Conservation (phyloP, 495 filamentous ascomycete species). For the Aspergillus egyptiacus region DNA sequence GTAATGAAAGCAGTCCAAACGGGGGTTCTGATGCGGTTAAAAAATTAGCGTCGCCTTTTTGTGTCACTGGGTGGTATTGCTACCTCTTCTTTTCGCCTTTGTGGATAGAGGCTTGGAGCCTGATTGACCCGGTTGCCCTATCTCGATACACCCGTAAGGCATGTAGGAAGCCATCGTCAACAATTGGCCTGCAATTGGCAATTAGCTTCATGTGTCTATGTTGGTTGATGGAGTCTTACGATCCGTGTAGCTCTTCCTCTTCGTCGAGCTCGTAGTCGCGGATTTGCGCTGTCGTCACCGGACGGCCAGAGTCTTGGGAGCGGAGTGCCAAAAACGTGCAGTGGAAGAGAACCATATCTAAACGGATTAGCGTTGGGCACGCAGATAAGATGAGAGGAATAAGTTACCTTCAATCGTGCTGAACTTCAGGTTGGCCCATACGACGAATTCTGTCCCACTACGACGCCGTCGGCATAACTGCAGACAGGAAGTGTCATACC, state of each 20-base stretch:
- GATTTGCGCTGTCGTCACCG: slow-evolving; percentile 43
- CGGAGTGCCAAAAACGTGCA: slow-evolving; percentile 71
- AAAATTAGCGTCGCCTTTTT: not conserved
- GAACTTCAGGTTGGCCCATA: slow-evolving; percentile 57
- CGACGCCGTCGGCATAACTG: slow-evolving; percentile 47
- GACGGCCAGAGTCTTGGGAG: slow-evolving; percentile 53
- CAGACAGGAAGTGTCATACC: slow-evolving; percentile 47
- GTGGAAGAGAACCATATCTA: slow-evolving; percentile 73
- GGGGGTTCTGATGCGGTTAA: slow-evolving; percentile 37
- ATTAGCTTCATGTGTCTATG: not conserved
- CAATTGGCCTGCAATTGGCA: slow-evolving; percentile 58
- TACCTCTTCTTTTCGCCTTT: slow-evolving; percentile 39
- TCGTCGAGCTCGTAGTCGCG: slow-evolving; percentile 55
- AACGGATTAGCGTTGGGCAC: slow-evolving; percentile 8
- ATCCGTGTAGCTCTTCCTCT: slow-evolving; percentile 64
- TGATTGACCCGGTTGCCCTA: slow-evolving; percentile 51
- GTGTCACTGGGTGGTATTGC: no score
- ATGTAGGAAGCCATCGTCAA: slow-evolving; percentile 65
- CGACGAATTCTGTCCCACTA: slow-evolving; percentile 35
- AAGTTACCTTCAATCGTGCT: slow-evolving; percentile 51
- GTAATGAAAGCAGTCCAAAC: slow-evolving; percentile 78
- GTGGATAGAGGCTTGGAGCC: slow-evolving; percentile 49
- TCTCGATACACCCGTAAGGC: slow-evolving; percentile 69
- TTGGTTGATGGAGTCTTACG: slow-evolving; percentile 41
- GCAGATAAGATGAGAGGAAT: not conserved